Base-by-base conservation (phyloP, 768 basidiomycete genomes). In the Russula ochroleuca region DNA sequence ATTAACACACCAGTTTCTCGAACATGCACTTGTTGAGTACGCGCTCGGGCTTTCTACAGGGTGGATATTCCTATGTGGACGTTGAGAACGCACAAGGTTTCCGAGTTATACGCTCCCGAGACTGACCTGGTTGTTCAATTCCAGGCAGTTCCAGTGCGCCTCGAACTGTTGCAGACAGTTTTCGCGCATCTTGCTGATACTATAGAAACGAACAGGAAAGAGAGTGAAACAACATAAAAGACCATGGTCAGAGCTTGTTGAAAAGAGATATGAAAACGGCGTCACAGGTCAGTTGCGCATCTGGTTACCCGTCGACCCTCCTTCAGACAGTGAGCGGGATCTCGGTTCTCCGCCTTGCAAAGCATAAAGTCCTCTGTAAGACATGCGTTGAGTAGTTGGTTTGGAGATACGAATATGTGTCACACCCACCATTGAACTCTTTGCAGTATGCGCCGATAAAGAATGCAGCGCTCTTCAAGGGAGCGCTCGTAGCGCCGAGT, bases 401-500 rank as follows among this genome's bases (percentile, higher is more conserved):
- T 54, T 14, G 21, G n/a, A 47, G 14, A 19, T 23, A 11, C 28
- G 7, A 35, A 37, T 40, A 50, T 15, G 35, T 54, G 47, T 40
- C 19, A 77, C 45, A 1, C 89, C 57, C 65, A 98, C 96, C 96
- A 78, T 96, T 98, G 78, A 86, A 96, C 62, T 94, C 91, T 76
- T 93, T 93, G 84, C 96, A 99, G 74, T 92, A 84, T 41, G 90
- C 88, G 33, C 94, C 97, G 73, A 99, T 86, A 78, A 98, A 98
- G 84, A 98, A 98, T 9, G 93, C 89, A 1, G 96, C 94, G 69
- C 90, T 92, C 80, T 98, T 98, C 71, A 98, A 79, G 2, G 96
- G 97, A 63, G 87, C 97, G 68, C 92, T 95, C 1, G 93, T 93
- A 49, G 79, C 81, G 47, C 95, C 96, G 50, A 99, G 76, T 76